phyloP scores from a whole-genome alignment of 257 asterid species.

The Vinca minor region DNA sequence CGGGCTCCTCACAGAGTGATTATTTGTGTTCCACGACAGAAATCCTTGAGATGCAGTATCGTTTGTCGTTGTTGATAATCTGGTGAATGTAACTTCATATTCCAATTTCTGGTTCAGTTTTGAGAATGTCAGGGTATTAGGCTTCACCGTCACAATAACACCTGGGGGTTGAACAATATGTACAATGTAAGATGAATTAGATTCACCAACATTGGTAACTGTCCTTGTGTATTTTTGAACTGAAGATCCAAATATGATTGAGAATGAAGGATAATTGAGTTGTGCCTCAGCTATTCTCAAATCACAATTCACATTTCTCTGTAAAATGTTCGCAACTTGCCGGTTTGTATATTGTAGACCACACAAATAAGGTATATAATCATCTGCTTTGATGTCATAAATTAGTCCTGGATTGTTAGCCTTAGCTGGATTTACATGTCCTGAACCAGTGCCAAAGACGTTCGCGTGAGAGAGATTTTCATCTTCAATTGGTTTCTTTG shows the following conservation, averaged over 20 bases:
- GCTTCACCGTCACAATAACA: slow-evolving; percentile 1
- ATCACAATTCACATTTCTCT: slow-evolving; percentile 5
- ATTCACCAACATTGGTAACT: slow-evolving; percentile 1
- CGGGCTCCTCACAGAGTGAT: slow-evolving; percentile 4
- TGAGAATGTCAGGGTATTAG: not conserved
- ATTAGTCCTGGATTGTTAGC: slow-evolving; percentile 14
- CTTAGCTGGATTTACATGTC: slow-evolving; percentile 9
- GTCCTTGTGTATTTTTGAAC: slow-evolving; percentile 5
- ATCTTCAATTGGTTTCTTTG: slow-evolving; percentile 8
- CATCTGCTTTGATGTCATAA: slow-evolving; percentile 1
- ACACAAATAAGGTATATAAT: slow-evolving; percentile 5
- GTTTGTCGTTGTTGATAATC: not conserved
- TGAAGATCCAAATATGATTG: slow-evolving; percentile 3
- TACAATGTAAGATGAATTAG: not conserved
- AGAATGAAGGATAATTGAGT: slow-evolving; percentile 11
- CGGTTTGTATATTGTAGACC: not conserved
- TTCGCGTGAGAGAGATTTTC: slow-evolving; percentile 4
- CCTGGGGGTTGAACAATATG: not conserved
- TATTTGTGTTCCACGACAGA: slow-evolving; percentile 2
- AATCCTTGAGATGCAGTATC: not conserved
- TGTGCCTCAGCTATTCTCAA: slow-evolving; percentile 9
- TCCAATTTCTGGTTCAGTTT: slow-evolving; percentile 1
- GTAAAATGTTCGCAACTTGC: not conserved
- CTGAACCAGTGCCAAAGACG: slow-evolving; percentile 15
- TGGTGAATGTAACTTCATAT: not conserved